These are phyloP conservation scores for Conticribra weissflogii DNA, from an alignment of 108 stramenopile genomes.

Conservation along the genomic window DNA sequence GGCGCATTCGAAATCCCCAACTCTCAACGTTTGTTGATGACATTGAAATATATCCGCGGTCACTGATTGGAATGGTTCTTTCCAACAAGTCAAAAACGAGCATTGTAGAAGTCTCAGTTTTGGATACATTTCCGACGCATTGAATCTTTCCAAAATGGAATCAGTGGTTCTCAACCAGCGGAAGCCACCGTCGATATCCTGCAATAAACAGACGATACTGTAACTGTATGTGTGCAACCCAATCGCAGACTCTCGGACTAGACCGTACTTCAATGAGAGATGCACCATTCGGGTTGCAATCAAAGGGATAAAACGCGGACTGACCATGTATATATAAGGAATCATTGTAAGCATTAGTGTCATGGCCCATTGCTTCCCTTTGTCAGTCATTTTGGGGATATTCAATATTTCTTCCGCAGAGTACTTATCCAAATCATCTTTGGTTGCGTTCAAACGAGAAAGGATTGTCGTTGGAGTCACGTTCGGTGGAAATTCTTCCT, in stretches of 20 bases:
- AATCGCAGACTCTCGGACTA: slow-evolving; percentile 17
- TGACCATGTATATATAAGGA: not conserved
- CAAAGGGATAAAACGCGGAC: not conserved
- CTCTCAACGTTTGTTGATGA: not conserved
- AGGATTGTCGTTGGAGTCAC: not conserved
- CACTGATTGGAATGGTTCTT: slow-evolving; percentile 16
- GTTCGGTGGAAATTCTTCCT: slow-evolving; percentile 7
- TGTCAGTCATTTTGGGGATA: slow-evolving; percentile 1
- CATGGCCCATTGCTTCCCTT: slow-evolving; percentile 7
- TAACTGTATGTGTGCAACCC: slow-evolving; percentile 9
- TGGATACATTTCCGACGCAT: slow-evolving; percentile 5
- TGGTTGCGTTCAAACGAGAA: slow-evolving; percentile 4
- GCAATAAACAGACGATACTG: not conserved
- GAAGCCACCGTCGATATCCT: slow-evolving; percentile 13
- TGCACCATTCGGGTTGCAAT: not conserved
- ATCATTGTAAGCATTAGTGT: not conserved
- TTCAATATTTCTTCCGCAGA: slow-evolving; percentile 3
- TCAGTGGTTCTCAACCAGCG: slow-evolving; percentile 1
- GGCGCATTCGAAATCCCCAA: slow-evolving; percentile 7
- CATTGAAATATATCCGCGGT: not conserved
- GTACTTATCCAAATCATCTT: not conserved
- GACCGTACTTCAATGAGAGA: not conserved
- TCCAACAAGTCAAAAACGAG: not conserved
- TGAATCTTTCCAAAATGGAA: slow-evolving; percentile 11
- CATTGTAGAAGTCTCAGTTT: not conserved